These are phyloP conservation scores for Harrya chromipes DNA, from an alignment of 768 basidiomycete genomes.

Conservation along the genomic window DNA sequence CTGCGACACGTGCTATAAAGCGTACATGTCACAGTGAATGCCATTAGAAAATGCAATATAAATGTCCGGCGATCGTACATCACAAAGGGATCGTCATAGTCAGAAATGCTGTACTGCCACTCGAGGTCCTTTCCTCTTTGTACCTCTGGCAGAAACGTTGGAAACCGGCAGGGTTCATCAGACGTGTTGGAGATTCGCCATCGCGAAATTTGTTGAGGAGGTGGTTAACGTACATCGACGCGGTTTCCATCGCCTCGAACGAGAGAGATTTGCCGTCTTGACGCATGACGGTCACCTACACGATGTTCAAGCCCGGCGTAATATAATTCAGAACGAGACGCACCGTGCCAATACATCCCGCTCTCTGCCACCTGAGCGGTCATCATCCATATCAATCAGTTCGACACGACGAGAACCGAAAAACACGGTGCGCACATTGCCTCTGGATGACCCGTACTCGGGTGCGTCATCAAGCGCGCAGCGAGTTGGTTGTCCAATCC, in stretches of 20 bases:
- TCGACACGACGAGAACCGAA: background rate
- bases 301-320: background rate
- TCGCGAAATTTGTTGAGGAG: constrained; percentile 29
- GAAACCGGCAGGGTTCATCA: constrained; percentile 23
- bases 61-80: background rate
- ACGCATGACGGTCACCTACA: constrained; percentile 27
- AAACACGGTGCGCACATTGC: constrained; percentile 12
- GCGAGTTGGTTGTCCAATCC: constrained; percentile 31
- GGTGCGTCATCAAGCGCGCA: constrained; percentile 29
- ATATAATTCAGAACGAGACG: background rate
- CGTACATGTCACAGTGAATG: too few relatives aligned
- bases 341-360: constrained; percentile 28
- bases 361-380: constrained; percentile 20
- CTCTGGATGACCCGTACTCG: constrained; percentile 25
- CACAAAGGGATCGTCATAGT: constrained; percentile 21
- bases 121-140: constrained; percentile 15
- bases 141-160: constrained; percentile 23
- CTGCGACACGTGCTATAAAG: too few relatives aligned
- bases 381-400: background rate
- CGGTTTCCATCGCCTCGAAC: constrained; percentile 25
- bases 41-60: too few relatives aligned
- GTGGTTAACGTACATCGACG: constrained; percentile 34
- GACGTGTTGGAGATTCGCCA: constrained; percentile 10
- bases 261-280: constrained; percentile 24
- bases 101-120: constrained; percentile 12